Percentiles rank a stretch among this genome's conserved stretches.
Conservation (phyloP, 2,329 filamentous ascomycete genomes). For the Aspergillus amoenus region DNA sequence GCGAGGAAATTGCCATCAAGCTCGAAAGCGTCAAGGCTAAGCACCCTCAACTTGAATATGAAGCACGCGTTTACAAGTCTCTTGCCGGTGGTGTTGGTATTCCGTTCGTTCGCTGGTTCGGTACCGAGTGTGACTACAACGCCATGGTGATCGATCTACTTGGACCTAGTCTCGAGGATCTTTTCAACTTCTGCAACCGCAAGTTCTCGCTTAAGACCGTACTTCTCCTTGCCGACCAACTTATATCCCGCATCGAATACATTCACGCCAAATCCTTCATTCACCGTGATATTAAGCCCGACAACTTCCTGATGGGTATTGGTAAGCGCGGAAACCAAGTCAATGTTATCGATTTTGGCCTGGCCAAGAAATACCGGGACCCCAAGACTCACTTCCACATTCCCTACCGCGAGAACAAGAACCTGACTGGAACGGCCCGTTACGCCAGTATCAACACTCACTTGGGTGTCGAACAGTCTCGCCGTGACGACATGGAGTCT, state of each 20-base stretch:
- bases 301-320: slow-evolving; percentile 99
- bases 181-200: slow-evolving; percentile 99
- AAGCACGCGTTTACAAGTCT: slow-evolving; percentile 83
- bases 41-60: slow-evolving; percentile 98
- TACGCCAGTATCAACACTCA: slow-evolving; percentile 99
- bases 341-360: slow-evolving; percentile 98
- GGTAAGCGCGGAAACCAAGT: slow-evolving; percentile 99
- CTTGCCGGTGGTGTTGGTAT: slow-evolving; percentile 97
- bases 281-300: slow-evolving; percentile 99
- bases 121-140: slow-evolving; percentile 99
- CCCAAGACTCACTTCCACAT: slow-evolving; percentile 99
- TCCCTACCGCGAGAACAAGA: slow-evolving; percentile 99
- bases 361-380: slow-evolving; percentile 99
- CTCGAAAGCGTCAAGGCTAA: slow-evolving; percentile 99
- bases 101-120: slow-evolving; percentile 98
- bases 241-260: slow-evolving; percentile 99
- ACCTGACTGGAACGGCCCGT: slow-evolving; percentile 95
- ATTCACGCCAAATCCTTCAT: slow-evolving; percentile 99
- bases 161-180: slow-evolving; percentile 90
- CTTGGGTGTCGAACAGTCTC: slow-evolving; percentile 96
- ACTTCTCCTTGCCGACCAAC: slow-evolving; percentile 90
- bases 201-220: slow-evolving; percentile 99
- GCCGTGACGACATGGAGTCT: slow-evolving; percentile 99
- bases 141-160: slow-evolving; percentile 98
- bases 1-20: slow-evolving; percentile 99